Conservation (phyloP, 805 yeast genomes). For the Saccharomyces eubayanus region DNA sequence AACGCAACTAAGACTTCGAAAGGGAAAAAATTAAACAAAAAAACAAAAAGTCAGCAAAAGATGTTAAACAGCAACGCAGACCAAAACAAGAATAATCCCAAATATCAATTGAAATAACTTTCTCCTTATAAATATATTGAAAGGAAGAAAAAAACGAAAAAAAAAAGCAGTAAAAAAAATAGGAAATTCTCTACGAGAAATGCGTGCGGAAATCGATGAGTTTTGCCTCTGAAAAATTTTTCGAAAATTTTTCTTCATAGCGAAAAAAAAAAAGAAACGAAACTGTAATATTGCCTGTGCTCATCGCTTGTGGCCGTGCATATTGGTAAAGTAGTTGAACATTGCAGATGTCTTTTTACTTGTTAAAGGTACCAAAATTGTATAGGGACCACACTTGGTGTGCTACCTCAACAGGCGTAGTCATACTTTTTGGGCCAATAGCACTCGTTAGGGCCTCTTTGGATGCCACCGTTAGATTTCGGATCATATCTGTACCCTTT, state of each 20-base stretch:
- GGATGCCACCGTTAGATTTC: background rate
- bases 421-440: background rate
- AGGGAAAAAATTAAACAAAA: background rate
- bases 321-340: background rate
- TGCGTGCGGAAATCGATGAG: background rate
- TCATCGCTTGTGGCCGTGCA: background rate
- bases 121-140: background rate
- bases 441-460: background rate
- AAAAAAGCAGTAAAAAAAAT: background rate
- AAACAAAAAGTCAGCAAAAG: background rate
- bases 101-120: background rate
- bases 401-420: constrained; percentile 12
- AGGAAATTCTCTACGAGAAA: background rate
- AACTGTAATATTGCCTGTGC: background rate
- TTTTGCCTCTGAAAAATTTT: background rate
- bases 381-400: constrained; percentile 10
- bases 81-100: background rate
- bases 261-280: background rate
- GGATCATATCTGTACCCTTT: constrained; percentile 24
- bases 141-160: background rate
- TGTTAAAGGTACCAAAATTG: background rate
- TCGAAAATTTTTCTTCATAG: background rate
- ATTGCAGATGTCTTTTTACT: background rate
- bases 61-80: background rate
- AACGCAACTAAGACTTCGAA: background rate